Evolutionary conservation across 2,329 filamentous ascomycete species (phyloP), one percentile per base, ranked within the genome.

Genomic region (Tolypocladium inflatum): DNA sequence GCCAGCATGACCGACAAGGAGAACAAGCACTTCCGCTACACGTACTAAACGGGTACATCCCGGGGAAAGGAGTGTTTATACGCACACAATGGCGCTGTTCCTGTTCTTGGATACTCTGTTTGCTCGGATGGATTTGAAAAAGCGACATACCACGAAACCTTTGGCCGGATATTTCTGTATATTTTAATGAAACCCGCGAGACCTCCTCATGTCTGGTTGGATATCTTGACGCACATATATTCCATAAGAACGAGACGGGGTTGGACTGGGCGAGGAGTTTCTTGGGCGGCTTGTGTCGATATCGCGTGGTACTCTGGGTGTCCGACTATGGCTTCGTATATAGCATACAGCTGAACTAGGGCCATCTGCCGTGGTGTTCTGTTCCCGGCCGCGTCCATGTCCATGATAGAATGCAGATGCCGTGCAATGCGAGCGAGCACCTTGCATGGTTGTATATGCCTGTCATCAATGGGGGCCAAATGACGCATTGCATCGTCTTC

Each of bases 11-110:
- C 82, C 8, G 83, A 85, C 60, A 76, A 68, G 64, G 77, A 85
- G 70, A 85, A 86, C 63, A 76, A 75, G 64, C 75, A 73, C 23
- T 85, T 85, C 66, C 74, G 80, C 54, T 85, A 85, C 63, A 71
- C 71, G 1, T 77, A 77, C 52, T 77, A 68, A 54, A 21, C 7
- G 35, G 10, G 13, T 13, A 30, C 23, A 48, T 26, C 38, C 19
- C 10, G 10, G 5, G n/a, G 10, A 3, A 33, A 51, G 48, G 48
- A 33, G 17, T 10, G 19, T 21, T 35, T 13, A 17, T 51, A 8
- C 48, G 48, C 19, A 51, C 30, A 51, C 48, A n/a, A 35, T 35
- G 48, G 19, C 19, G 45, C 13, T 5, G 23, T 51, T 9, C 45
- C 26, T 30, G 30, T 7, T 6, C 23, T 7, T 21, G 19, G 4